Evolutionary conservation across 768 basidiomycete species (phyloP).

Genomic region (Daedaleopsis nitida): DNA sequence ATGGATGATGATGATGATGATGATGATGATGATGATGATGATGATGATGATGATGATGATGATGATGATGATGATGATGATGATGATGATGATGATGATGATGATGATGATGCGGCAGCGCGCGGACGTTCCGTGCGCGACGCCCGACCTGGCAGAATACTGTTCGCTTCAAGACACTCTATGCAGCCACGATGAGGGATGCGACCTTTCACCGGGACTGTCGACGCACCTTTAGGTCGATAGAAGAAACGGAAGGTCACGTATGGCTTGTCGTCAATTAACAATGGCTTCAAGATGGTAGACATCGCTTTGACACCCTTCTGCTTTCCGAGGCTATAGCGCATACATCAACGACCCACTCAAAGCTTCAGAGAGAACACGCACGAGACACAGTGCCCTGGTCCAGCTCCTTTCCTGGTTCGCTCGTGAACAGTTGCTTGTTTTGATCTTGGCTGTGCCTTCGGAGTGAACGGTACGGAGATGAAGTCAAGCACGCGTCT

Average conservation of each 20-base stretch:
- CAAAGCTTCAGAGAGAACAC: not conserved
- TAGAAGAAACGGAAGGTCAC: constrained; percentile 18
- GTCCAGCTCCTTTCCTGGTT: not conserved
- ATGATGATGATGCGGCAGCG: not conserved
- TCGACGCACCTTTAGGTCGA: constrained; percentile 13
- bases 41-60: too few relatives aligned
- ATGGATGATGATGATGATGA: not conserved
- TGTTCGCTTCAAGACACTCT: constrained; percentile 11
- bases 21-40: too few relatives aligned
- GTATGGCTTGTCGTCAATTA: constrained; percentile 16
- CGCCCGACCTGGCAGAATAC: not conserved
- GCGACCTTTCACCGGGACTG: not conserved
- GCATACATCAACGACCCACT: too few relatives aligned
- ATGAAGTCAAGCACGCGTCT: constrained; percentile 11
- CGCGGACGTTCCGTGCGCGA: not conserved
- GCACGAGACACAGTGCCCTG: constrained; percentile 8
- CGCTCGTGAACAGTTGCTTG: constrained; percentile 3
- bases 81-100: too few relatives aligned
- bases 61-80: too few relatives aligned
- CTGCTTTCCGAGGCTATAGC: not conserved
- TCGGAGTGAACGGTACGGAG: not conserved
- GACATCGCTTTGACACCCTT: not conserved
- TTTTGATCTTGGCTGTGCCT: not conserved
- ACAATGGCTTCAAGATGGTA: constrained; percentile 9
- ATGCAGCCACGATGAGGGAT: not conserved